Conservation (phyloP, 2,329 filamentous ascomycete species). For the Sporothrix brunneoviolacea region DNA sequence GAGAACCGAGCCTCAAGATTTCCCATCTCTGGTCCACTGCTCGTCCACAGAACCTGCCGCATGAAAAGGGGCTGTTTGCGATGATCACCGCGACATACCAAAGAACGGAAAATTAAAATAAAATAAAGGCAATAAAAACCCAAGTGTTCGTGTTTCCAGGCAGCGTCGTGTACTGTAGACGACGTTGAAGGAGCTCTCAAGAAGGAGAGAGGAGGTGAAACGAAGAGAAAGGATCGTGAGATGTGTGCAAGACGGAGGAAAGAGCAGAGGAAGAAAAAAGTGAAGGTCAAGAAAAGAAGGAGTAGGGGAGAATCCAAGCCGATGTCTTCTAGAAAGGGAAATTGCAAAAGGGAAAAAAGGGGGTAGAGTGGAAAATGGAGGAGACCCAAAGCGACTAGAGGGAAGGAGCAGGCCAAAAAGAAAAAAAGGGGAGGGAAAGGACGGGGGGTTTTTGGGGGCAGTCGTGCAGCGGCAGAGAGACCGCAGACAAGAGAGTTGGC, state of each 20-base stretch:
- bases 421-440: neutral
- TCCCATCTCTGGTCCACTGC: neutral
- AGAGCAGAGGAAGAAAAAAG: conserved; percentile 4
- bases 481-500: no score
- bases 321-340: conserved; percentile 20
- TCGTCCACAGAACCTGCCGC: neutral
- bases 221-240: conserved; percentile 9
- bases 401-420: neutral
- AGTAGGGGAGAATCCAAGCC: conserved; percentile 6
- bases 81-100: conserved; percentile 12
- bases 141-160: neutral
- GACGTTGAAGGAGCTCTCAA: conserved; percentile 7
- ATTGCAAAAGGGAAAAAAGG: conserved; percentile 19
- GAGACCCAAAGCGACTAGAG: neutral
- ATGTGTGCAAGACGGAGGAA: conserved; percentile 6
- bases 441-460: conserved; percentile 6
- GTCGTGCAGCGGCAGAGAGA: neutral
- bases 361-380: conserved; percentile 15
- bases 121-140: conserved; percentile 2
- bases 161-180: conserved; percentile 12
- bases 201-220: conserved; percentile 9
- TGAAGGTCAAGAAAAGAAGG: conserved; percentile 10
- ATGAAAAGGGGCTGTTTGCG: neutral
- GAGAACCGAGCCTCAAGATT: neutral
- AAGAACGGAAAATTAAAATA: conserved; percentile 8